A percentile compares a stretch with the other conserved stretches of the same genome.
Evolutionary conservation across 495 filamentous ascomycete genomes (phyloP).

Genomic region (Trypethelium eluteriae): DNA sequence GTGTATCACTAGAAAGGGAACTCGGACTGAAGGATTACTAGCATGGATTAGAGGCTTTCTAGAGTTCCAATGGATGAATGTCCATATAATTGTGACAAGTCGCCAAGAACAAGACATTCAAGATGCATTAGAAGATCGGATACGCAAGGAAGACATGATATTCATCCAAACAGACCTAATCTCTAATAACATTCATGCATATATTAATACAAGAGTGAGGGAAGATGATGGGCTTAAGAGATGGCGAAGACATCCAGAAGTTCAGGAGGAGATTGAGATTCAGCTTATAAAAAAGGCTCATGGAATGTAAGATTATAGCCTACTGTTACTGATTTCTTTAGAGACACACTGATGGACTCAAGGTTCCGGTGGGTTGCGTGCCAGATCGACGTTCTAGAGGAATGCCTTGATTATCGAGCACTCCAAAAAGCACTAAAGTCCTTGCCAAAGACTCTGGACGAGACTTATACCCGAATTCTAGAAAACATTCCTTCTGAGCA

Average conservation of each 20-base stretch:
- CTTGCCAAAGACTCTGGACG: background rate
- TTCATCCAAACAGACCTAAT: no score
- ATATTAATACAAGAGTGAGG: background rate
- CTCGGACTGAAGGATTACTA: no score
- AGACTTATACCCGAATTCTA: background rate
- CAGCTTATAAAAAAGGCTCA: background rate
- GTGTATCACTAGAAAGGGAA: no score
- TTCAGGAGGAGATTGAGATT: background rate
- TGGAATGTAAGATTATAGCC: background rate
- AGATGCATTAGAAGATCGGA: background rate
- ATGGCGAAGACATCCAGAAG: background rate
- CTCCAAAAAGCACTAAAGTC: background rate
- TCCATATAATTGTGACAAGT: background rate
- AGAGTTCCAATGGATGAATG: no score
- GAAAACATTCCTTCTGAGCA: background rate
- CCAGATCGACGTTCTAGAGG: background rate
- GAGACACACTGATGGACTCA: background rate
- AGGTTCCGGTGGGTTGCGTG: slow-evolving; percentile 2
- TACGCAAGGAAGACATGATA: no score
- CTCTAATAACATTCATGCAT: background rate
- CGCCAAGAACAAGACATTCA: background rate
- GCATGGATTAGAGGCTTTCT: no score
- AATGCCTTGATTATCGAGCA: background rate
- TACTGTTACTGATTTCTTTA: background rate
- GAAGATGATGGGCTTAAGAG: background rate